Base-by-base conservation (phyloP, 2,329 filamentous ascomycete genomes). In the Juglanconis oblonga region DNA sequence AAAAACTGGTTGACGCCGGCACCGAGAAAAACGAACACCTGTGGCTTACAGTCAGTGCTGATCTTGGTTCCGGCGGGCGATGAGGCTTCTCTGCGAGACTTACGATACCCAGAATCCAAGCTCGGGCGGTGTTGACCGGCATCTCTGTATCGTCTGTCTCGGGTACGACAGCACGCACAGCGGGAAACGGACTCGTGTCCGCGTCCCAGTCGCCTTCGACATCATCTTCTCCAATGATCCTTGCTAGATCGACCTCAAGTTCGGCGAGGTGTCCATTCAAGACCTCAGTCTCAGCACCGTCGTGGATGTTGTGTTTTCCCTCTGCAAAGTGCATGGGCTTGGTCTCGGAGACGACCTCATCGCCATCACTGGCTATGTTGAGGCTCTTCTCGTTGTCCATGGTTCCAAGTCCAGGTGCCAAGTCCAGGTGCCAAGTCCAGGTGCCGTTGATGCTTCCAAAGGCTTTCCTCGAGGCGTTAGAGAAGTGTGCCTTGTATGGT, bases 1-100 rank as follows among this genome's bases (percentile, higher is more conserved):
- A 79, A 80, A 66, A 79, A 79, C 56, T 78, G 76, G 61, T 79
- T 79, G 52, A 79, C 75, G 4, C 75, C 77, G 6, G 77, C 74
- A 5, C 77, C 77, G n/a, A 80, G 57, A 9, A 79, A 75, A 5
- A 77, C 76, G 54, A 79, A 79, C 33, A 79, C 52, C 69, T 69
- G 66, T 45, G 8, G 6, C 3, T 13, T 31, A 31, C 17, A 4
- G 40, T 45, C 6, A 54, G 52, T 10, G 24, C 24, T 33, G 17
- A n/a, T 35, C n/a, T 7, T 8, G 14, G n/a, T 14, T 47, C 44
- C 4, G 4, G 33, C 6, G 52, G 8, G 4, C 7, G 11, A 9
- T 36, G 14, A 5, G 31, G 29, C 24, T n/a, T 11, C 14, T 17
- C 24, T 6, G 17, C 3, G 31, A 42, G 8, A 65, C 69, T 55